phyloP scores from a whole-genome alignment of 2,329 filamentous ascomycete genomes.

The Cordyceps militaris region DNA sequence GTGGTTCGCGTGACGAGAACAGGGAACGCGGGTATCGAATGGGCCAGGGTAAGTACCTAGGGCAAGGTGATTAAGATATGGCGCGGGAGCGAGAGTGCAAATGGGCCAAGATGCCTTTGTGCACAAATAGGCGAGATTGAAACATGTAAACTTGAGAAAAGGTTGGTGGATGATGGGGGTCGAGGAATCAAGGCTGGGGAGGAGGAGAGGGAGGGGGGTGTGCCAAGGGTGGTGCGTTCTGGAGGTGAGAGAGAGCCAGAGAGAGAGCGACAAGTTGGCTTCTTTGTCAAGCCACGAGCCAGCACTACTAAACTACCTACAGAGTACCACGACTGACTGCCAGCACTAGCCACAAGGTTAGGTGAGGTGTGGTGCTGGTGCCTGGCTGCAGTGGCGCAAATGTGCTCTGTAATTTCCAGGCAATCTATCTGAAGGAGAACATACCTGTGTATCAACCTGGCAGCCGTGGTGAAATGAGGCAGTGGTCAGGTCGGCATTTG shows the following conservation, averaged over 20 bases:
- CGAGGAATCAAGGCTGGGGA: not conserved
- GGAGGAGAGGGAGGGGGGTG: not conserved
- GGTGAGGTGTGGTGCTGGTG: not conserved
- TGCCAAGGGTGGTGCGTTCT: not conserved
- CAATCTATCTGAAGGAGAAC: not conserved
- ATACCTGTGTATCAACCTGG: not conserved
- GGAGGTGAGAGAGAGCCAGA: not conserved
- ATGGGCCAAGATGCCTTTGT: conserved; percentile 1
- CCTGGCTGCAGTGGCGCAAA: not conserved
- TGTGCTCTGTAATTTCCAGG: not conserved
- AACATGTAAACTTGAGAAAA: conserved; percentile 3
- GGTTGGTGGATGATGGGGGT: not conserved
- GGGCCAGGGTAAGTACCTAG: too few relatives aligned
- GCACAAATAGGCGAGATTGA: conserved; percentile 3
- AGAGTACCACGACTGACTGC: too few relatives aligned
- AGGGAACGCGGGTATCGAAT: not conserved
- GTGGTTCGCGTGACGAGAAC: conserved; percentile 9
- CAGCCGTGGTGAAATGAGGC: not conserved
- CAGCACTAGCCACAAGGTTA: not conserved
- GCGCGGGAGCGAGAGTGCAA: not conserved
- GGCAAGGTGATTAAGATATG: not conserved
- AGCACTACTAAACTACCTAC: too few relatives aligned
- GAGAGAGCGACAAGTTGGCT: not conserved
- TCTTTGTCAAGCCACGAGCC: too few relatives aligned
- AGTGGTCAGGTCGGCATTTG: not conserved